Evolutionary conservation across 352 stramenopile species (phyloP), one percentile per base, ranked within the genome.

Genomic region (Phytopythium kandeliae): DNA sequence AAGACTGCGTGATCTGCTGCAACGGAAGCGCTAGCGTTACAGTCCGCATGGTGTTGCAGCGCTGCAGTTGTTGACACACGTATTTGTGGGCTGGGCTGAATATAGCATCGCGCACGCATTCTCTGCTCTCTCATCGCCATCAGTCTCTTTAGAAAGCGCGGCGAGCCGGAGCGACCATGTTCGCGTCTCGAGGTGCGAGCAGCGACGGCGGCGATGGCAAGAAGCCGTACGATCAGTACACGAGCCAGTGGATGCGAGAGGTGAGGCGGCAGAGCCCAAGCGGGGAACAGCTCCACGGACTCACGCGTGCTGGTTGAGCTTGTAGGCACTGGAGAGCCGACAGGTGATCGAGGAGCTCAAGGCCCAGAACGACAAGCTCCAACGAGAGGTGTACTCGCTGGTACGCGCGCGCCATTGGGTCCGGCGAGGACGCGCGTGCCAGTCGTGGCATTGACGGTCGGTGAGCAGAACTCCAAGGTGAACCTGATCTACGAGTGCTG

Each of bases 231-330:
- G 71, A 87, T 40, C 62, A 62, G 36, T 55, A 58, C 22, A 46
- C 58, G n/a, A 71, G 60, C 43, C 76, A 87, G 47, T 87, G 76
- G 76, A 85, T 87, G 76, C 71, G 71, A 10, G 76, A 87, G 58
- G 75, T 86, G 31, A 11, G 31, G 11, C 31, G 31, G 6, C 31
- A 35, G 31, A 5, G 28, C 28, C 1, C 17, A n/a, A n/a, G n/a
- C n/a, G n/a, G n/a, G n/a, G n/a, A n/a, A n/a, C n/a, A n/a, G n/a
- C n/a, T n/a, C n/a, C n/a, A n/a, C n/a, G n/a, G n/a, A n/a, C n/a
- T n/a, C n/a, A n/a, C n/a, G n/a, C n/a, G n/a, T n/a, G n/a, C n/a
- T n/a, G n/a, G 2, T 28, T 34, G 10, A 33, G 8, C 1, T 3
- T 24, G 19, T 19, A 86, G 76, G 71, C 73, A 4, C 58, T 82